Conservation (phyloP, 2,329 filamentous ascomycete species). For the Penicillium sp. region DNA sequence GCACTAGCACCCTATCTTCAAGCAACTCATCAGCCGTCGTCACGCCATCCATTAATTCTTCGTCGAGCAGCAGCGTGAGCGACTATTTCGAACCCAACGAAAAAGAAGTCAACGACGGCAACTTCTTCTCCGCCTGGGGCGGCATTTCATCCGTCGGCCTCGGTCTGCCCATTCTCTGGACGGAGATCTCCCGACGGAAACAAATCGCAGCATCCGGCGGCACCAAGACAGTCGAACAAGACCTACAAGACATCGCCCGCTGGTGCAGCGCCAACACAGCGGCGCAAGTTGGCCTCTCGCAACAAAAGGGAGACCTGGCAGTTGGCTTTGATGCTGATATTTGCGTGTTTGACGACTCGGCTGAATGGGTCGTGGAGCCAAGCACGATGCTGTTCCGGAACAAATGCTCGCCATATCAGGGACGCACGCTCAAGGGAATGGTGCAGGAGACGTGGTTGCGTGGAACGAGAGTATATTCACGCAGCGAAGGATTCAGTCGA, state of each 20-base stretch:
- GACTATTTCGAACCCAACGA: constrained; percentile 26
- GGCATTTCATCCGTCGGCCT: constrained; percentile 93
- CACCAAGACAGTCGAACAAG: constrained; percentile 40
- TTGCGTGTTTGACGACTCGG: constrained; percentile 85
- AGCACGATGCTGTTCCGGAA: constrained; percentile 93
- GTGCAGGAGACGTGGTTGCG: constrained; percentile 84
- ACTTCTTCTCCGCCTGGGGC: constrained; percentile 96
- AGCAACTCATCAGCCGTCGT: constrained; percentile 15
- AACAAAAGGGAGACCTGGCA: constrained; percentile 74
- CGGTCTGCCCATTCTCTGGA: constrained; percentile 86
- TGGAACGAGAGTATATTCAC: constrained; percentile 68
- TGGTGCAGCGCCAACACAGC: constrained; percentile 87
- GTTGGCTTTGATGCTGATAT: constrained; percentile 86
- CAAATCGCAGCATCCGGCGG: constrained; percentile 37
- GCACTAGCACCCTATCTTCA: constrained; percentile 13
- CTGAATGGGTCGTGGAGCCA: constrained; percentile 67
- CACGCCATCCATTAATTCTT: constrained; percentile 4
- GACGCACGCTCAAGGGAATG: constrained; percentile 69
- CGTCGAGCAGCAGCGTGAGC: constrained; percentile 13
- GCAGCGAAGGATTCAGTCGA: constrained; percentile 49
- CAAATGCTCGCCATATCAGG: constrained; percentile 86
- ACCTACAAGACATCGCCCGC: constrained; percentile 73
- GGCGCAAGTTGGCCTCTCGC: constrained; percentile 76
- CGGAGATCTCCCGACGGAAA: constrained; percentile 62
- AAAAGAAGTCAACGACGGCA: constrained; percentile 53